Evolutionary conservation across 495 filamentous ascomycete species (phyloP).

Genomic region (Penicillium taxi): DNA sequence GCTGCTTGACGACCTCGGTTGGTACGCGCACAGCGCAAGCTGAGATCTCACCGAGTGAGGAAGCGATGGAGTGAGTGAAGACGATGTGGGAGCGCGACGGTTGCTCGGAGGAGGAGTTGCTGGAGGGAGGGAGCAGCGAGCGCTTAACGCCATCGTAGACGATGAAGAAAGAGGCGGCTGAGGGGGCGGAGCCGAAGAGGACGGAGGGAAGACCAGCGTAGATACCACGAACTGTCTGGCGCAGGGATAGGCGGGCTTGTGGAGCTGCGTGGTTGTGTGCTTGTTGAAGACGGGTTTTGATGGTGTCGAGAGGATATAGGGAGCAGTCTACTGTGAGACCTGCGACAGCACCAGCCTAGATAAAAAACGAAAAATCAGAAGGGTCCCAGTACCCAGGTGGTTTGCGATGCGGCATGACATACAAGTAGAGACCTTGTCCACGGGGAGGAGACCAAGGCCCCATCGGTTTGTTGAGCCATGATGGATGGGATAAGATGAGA

Average conservation of each 20-base stretch:
- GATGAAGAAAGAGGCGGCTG: conserved; percentile 97
- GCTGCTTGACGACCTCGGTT: conserved; percentile 95
- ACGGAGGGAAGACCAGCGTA: conserved; percentile 61
- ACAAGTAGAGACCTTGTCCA: conserved; percentile 43
- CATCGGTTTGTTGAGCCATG: conserved; percentile 28
- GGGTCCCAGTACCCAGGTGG: no score
- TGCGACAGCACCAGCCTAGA: conserved; percentile 65
- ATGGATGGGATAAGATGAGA: conserved; percentile 1
- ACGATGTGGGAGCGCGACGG: conserved; percentile 31
- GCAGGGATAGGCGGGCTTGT: conserved; percentile 35
- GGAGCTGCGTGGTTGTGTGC: conserved; percentile 61
- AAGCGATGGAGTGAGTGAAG: conserved; percentile 75
- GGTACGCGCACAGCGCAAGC: conserved; percentile 90
- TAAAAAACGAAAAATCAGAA: no score
- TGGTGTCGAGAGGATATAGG: conserved; percentile 84
- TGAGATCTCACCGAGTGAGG: conserved; percentile 79
- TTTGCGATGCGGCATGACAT: conserved; percentile 12
- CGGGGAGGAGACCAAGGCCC: conserved; percentile 33
- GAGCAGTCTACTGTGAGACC: conserved; percentile 86
- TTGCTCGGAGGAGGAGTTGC: conserved; percentile 6
- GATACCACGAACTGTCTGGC: conserved; percentile 59
- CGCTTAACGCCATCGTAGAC: conserved; percentile 83
- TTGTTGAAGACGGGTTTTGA: conserved; percentile 91
- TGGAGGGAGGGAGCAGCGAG: conserved; percentile 33
- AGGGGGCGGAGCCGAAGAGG: conserved; percentile 76